Percentiles rank a stretch among this genome's conserved stretches.
Evolutionary conservation across 2,329 filamentous ascomycete genomes (phyloP).

Genomic region (Paraphoma chrysanthemicola): DNA sequence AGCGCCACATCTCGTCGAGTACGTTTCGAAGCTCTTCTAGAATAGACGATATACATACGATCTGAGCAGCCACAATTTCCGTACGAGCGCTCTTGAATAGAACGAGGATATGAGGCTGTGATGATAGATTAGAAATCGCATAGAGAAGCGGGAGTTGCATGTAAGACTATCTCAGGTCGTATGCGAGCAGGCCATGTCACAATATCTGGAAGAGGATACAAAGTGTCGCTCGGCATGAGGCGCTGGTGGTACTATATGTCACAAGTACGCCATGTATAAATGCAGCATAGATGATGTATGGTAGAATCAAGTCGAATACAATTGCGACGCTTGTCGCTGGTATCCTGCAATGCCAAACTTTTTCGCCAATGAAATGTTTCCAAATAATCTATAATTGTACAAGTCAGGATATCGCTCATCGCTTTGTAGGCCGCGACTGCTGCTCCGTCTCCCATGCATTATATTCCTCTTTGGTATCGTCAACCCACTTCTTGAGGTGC

Average conservation of each 20-base stretch:
- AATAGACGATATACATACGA: conserved; percentile 1
- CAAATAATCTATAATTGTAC: conserved; percentile 19
- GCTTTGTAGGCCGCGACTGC: conserved; percentile 33
- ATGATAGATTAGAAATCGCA: no score
- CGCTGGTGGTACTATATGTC: no score
- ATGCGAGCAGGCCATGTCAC: no score
- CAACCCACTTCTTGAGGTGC: conserved; percentile 73
- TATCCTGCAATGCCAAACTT: conserved; percentile 21
- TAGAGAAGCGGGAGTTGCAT: no score
- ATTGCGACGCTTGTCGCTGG: conserved; percentile 9
- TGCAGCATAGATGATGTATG: neutral
- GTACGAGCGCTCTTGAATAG: neutral
- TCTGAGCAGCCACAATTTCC: no score
- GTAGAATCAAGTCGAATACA: neutral
- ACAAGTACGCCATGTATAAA: no score
- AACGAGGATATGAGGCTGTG: no score
- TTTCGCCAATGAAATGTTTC: conserved; percentile 19
- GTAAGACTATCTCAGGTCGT: no score
- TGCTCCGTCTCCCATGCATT: conserved; percentile 58
- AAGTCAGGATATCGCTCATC: conserved; percentile 17
- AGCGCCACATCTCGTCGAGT: conserved; percentile 65
- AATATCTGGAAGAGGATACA: no score
- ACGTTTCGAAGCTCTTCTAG: conserved; percentile 59
- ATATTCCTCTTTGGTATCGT: conserved; percentile 65
- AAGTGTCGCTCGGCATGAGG: no score